These are phyloP conservation scores for Stenocarpella maydis DNA, from an alignment of 2,329 filamentous ascomycete genomes.

Conservation along the genomic window DNA sequence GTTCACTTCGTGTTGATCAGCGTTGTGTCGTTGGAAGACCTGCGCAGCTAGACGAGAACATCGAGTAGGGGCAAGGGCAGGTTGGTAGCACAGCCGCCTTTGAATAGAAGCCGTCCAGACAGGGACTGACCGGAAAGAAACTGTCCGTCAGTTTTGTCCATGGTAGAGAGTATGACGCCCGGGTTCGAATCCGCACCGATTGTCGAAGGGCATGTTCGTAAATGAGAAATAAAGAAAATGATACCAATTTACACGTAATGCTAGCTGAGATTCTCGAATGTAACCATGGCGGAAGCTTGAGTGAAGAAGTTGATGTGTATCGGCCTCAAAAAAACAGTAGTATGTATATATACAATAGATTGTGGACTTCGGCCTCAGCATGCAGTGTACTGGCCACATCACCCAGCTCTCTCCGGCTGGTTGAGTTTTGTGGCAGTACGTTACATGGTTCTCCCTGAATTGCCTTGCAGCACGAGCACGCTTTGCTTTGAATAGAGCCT, in stretches of 20 bases:
- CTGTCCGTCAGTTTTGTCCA: not conserved
- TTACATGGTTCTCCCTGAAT: not conserved
- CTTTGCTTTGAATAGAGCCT: not conserved
- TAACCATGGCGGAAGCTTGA: not conserved
- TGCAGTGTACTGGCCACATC: no score
- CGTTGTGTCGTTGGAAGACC: constrained; percentile 1
- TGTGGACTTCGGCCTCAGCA: not conserved
- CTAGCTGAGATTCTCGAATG: not conserved
- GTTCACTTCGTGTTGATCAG: not conserved
- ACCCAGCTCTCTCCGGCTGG: no score
- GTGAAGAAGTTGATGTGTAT: not conserved
- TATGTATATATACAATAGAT: not conserved
- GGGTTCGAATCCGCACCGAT: not conserved
- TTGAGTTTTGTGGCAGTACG: not conserved
- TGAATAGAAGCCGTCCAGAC: not conserved
- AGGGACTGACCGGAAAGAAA: not conserved
- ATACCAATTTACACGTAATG: constrained; percentile 28
- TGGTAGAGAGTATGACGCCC: not conserved
- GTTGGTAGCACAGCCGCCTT: not conserved
- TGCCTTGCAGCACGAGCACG: no score
- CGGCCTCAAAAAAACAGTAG: not conserved
- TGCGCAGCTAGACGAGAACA: not conserved
- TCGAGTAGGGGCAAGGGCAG: not conserved
- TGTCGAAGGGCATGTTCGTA: not conserved
- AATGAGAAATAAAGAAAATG: constrained; percentile 25